Percentiles rank a stretch among this genome's conserved stretches.
These are phyloP conservation scores for Pseudevernia furfuracea DNA, from an alignment of 495 filamentous ascomycete species.

Conservation along the genomic window DNA sequence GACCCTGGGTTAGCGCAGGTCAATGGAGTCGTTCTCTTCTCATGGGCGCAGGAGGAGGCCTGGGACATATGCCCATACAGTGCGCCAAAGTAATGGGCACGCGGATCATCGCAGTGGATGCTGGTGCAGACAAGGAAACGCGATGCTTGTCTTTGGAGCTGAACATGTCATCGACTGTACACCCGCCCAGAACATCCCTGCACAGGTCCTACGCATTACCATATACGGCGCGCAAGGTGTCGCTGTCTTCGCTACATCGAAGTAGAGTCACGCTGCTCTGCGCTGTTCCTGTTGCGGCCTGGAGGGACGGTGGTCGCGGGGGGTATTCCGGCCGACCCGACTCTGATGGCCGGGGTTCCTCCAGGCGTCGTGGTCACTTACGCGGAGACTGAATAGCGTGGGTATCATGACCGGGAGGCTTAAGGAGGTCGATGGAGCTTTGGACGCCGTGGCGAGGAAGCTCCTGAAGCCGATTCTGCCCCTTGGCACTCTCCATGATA, in stretches of 20 bases:
- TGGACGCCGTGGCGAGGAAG: conserved; percentile 17
- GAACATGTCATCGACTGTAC: conserved; percentile 8
- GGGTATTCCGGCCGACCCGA: conserved; percentile 1
- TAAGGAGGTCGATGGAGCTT: conserved; percentile 20
- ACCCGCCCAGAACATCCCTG: background rate
- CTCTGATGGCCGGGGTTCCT: conserved; percentile 3
- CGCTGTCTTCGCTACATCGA: background rate
- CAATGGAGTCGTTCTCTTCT: conserved; percentile 52
- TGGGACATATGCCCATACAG: conserved; percentile 57
- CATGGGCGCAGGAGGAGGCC: conserved; percentile 49
- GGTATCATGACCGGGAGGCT: conserved; percentile 12
- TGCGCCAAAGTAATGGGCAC: conserved; percentile 35
- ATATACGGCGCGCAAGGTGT: conserved; percentile 8
- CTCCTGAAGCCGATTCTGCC: background rate
- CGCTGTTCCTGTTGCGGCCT: conserved; percentile 1
- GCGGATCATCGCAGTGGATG: background rate
- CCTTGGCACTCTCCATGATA: conserved; percentile 5
- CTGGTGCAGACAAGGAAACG: background rate
- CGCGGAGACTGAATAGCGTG: conserved; percentile 13
- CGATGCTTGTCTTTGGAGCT: conserved; percentile 1
- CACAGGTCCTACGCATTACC: background rate
- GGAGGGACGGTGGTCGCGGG: conserved; percentile 9
- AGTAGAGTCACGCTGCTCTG: conserved; percentile 3
- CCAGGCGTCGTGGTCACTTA: background rate
- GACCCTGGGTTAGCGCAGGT: conserved; percentile 36